Conservation (phyloP, 2,329 filamentous ascomycete species). For the Talaromyces sp. region DNA sequence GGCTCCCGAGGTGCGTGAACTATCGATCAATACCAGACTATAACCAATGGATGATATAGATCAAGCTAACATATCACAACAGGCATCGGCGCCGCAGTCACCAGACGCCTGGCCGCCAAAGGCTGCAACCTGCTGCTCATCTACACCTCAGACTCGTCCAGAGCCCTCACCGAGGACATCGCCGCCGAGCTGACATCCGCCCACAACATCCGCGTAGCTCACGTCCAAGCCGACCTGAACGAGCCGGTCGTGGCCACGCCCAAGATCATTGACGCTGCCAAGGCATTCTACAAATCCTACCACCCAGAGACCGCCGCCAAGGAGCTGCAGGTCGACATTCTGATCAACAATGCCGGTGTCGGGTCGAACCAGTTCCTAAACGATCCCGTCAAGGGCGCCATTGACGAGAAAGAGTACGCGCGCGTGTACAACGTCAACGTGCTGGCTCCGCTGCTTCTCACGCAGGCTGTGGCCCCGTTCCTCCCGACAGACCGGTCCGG, state of each 20-base stretch:
- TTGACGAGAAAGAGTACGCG: constrained; percentile 61
- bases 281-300: constrained; percentile 38
- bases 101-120: constrained; percentile 64
- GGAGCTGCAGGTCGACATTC: constrained; percentile 68
- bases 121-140: constrained; percentile 64
- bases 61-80: constrained; percentile 6
- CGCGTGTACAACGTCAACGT: constrained; percentile 75
- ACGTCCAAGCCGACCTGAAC: constrained; percentile 67
- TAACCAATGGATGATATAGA: not conserved
- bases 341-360: constrained; percentile 81
- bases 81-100: constrained; percentile 70
- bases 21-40: not conserved
- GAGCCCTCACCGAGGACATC: constrained; percentile 47
- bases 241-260: constrained; percentile 52
- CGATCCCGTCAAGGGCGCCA: constrained; percentile 53
- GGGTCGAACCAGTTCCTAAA: constrained; percentile 52
- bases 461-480: constrained; percentile 65
- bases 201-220: constrained; percentile 55
- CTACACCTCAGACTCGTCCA: constrained; percentile 62
- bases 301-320: constrained; percentile 23
- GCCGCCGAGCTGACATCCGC: constrained; percentile 48
- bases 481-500: constrained; percentile 64
- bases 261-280: constrained; percentile 52
- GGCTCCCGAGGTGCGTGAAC: constrained; percentile 61
- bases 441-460: constrained; percentile 69